Percentiles rank a stretch among this genome's conserved stretches.
These are phyloP conservation scores for Solanum chiquidenum DNA, from an alignment of 257 asterid genomes.

Conservation along the genomic window DNA sequence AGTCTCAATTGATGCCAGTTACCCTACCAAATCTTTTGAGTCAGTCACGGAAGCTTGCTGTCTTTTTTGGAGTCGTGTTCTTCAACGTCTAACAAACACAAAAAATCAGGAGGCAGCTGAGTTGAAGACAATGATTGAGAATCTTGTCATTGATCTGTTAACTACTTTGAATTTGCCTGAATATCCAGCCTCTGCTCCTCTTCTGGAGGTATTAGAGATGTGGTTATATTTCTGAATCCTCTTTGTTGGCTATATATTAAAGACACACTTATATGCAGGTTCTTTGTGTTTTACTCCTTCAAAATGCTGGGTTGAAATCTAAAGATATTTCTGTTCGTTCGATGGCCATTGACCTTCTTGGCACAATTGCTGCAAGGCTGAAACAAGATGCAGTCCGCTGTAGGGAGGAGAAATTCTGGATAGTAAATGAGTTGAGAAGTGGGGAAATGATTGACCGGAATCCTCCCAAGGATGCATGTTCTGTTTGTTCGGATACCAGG, in stretches of 20 bases:
- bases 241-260: conserved; percentile 11
- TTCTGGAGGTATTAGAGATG: conserved; percentile 58
- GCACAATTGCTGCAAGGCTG: conserved; percentile 93
- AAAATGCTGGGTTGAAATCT: conserved; percentile 90
- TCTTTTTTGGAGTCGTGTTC: conserved; percentile 98
- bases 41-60: conserved; percentile 91
- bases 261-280: conserved; percentile 54
- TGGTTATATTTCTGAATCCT: not conserved
- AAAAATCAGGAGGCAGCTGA: conserved; percentile 90
- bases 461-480: conserved; percentile 43
- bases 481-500: conserved; percentile 59
- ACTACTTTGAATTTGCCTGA: conserved; percentile 87
- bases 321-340: conserved; percentile 86
- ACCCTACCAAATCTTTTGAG: conserved; percentile 77
- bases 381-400: conserved; percentile 76
- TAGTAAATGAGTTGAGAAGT: conserved; percentile 47
- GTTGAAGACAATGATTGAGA: conserved; percentile 80
- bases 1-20: conserved; percentile 54
- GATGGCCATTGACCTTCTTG: conserved; percentile 98
- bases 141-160: conserved; percentile 88
- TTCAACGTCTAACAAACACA: conserved; percentile 76
- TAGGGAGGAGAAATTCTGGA: conserved; percentile 77
- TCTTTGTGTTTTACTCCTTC: conserved; percentile 89
- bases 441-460: conserved; percentile 27
- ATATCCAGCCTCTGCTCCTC: conserved; percentile 91